Evolutionary conservation across 2,329 filamentous ascomycete species (phyloP).

Genomic region (Fusarium longipes): DNA sequence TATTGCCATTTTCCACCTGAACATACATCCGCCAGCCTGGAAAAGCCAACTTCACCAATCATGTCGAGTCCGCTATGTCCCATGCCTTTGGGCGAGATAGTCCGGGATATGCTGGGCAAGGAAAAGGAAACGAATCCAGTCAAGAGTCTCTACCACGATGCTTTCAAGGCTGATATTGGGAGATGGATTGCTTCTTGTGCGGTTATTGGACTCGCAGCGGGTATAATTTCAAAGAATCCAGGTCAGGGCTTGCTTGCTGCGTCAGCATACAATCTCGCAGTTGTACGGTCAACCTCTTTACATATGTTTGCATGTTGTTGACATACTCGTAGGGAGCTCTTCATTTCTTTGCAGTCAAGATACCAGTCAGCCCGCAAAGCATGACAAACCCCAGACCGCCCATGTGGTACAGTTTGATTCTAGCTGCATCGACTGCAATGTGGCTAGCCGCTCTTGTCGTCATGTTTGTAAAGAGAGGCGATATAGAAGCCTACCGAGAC

Average conservation of each 20-base stretch:
- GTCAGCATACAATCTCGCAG: constrained; percentile 24
- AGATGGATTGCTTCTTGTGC: constrained; percentile 28
- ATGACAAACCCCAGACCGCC: constrained; percentile 11
- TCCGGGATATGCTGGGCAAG: constrained; percentile 23
- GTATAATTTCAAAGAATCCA: constrained; percentile 33
- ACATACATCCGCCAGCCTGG: too few relatives aligned
- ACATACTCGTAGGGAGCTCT: constrained; percentile 3
- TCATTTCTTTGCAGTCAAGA: constrained; percentile 14
- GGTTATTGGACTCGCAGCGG: constrained; percentile 28
- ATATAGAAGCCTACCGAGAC: constrained; percentile 9
- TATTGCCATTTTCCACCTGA: too few relatives aligned
- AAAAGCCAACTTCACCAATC: neutral
- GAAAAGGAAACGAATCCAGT: constrained; percentile 29
- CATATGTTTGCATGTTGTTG: neutral
- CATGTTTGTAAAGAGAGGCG: constrained; percentile 21
- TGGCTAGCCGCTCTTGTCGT: constrained; percentile 22
- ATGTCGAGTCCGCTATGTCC: constrained; percentile 31
- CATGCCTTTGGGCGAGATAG: constrained; percentile 24
- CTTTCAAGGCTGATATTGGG: constrained; percentile 32
- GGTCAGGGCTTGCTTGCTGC: constrained; percentile 16
- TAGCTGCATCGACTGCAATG: constrained; percentile 14
- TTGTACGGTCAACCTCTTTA: neutral
- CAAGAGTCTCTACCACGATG: constrained; percentile 28
- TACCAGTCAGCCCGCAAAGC: constrained; percentile 14
- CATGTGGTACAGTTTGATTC: constrained; percentile 19